phyloP scores from a whole-genome alignment of 2,329 filamentous ascomycete genomes.

The Calonectria montana region DNA sequence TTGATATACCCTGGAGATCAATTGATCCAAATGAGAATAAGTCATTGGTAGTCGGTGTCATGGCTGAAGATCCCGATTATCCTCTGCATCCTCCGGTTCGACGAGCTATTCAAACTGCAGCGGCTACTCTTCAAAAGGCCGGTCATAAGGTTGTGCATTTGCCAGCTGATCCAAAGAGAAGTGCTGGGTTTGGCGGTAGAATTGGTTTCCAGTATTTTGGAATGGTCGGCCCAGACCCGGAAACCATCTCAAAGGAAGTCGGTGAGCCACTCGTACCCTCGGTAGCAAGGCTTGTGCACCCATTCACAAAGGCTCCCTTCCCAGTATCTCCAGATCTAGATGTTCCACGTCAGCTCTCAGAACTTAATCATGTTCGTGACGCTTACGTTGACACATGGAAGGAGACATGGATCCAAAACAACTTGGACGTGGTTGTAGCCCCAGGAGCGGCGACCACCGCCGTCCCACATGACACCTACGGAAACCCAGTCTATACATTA shows the following conservation, averaged over 20 bases:
- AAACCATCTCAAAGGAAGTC: constrained; percentile 26
- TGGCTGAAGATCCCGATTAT: constrained; percentile 58
- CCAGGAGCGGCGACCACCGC: constrained; percentile 31
- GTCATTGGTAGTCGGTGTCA: constrained; percentile 58
- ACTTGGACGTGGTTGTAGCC: constrained; percentile 32
- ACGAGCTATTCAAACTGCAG: constrained; percentile 55
- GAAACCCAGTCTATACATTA: constrained; percentile 33
- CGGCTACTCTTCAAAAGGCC: constrained; percentile 49
- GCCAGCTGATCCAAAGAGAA: constrained; percentile 27
- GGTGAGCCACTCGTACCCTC: constrained; percentile 35
- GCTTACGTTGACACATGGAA: constrained; percentile 30
- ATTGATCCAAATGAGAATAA: constrained; percentile 32
- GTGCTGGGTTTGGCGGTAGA: constrained; percentile 26
- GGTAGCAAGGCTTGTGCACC: constrained; percentile 31
- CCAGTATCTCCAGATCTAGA: constrained; percentile 28
- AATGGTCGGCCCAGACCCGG: constrained; percentile 24
- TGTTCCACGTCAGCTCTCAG: neutral
- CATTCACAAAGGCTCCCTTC: constrained; percentile 22
- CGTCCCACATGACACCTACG: constrained; percentile 37
- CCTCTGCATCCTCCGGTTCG: constrained; percentile 63
- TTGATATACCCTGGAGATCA: constrained; percentile 59
- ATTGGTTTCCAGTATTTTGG: constrained; percentile 37
- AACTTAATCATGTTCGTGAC: constrained; percentile 9
- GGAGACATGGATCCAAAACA: constrained; percentile 26
- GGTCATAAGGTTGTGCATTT: constrained; percentile 59